These are phyloP conservation scores for Cenchrus americanus DNA, from an alignment of 176 grass and related monocot genomes.

Conservation along the genomic window DNA sequence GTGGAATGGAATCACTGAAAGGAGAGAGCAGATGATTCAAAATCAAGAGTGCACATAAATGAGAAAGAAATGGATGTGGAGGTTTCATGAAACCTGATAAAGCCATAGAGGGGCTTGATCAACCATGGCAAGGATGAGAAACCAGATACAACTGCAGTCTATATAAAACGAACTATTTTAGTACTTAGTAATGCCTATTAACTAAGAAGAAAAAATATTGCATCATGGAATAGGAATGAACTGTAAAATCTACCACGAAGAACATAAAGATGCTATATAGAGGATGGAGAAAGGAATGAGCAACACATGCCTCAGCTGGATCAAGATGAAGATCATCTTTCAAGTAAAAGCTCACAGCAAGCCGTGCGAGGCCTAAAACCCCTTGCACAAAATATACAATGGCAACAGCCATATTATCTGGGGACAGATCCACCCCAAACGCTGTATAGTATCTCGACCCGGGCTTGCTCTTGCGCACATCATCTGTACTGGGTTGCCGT, in stretches of 20 bases:
- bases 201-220: not conserved
- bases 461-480: conserved; percentile 53
- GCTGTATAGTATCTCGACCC: conserved; percentile 60
- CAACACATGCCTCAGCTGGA: conserved; percentile 80
- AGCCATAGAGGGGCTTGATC: conserved; percentile 96
- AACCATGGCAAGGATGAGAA: conserved; percentile 93
- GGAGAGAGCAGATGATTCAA: conserved; percentile 30
- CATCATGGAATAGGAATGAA: conserved; percentile 6
- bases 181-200: conserved; percentile 33
- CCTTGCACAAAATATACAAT: conserved; percentile 99
- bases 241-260: conserved; percentile 33
- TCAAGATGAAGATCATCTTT: conserved; percentile 98
- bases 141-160: conserved; percentile 99
- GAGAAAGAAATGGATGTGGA: conserved; percentile 29
- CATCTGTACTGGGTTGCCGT: conserved; percentile 44
- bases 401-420: conserved; percentile 95
- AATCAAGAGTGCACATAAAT: conserved; percentile 27
- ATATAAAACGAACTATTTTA: conserved; percentile 54
- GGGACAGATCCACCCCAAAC: conserved; percentile 87
- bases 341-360: conserved; percentile 97
- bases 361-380: conserved; percentile 92
- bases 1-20: conserved; percentile 97
- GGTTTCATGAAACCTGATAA: conserved; percentile 76
- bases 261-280: conserved; percentile 11
- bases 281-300: conserved; percentile 11